Evolutionary conservation across 352 stramenopile species (phyloP), one percentile per base, ranked within the genome.

Genomic region (Saprolegnia parasitica): DNA sequence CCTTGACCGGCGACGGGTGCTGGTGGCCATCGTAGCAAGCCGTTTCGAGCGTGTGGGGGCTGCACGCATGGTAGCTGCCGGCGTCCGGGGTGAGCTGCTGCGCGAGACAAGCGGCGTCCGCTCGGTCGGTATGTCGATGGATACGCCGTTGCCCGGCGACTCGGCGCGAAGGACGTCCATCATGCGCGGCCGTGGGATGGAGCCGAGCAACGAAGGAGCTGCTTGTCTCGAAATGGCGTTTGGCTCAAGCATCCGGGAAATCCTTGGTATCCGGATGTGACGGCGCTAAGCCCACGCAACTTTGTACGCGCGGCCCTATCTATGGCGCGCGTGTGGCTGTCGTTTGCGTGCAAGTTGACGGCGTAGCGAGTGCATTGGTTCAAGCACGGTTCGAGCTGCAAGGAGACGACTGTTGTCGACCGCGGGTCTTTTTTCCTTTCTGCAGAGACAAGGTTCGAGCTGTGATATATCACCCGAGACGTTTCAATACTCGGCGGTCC

Each of bases 41-140:
- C 49, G 23, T 20, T 47, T 49, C n/a, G 42, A 16, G 26, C 29
- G 21, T 39, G 29, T 35, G 50, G 13, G 49, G 29, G 8, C 24
- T 21, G 32, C 42, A 61, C 26, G 63, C 46, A 8, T 70, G 62
- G 24, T 70, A 70, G 56, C 56, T 65, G 52, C 52, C 52, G 13
- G 42, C 42, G 11, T 15, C 24, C 52, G 52, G 20, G 52, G 52
- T 3, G 52, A 60, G 13, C 13, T n/a, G 42, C 42, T n/a, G 42
- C 52, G 52, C 11, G 52, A 20, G 11, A 60, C 52, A 15, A 60
- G 52, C 3, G 52, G 52, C 20, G 52, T 60, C 52, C 35, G 24
- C 52, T 60, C 52, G 13, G 52, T 60, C 13, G 52, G 52, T 20
- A 60, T 60, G 16, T 60, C 52, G 13, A 60, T 3, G 24, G 52